Evolutionary conservation across 192 early-diverging fungal genomes (phyloP), one percentile per base, ranked within the genome.

Genomic region (Umbelopsis ramanniana): DNA sequence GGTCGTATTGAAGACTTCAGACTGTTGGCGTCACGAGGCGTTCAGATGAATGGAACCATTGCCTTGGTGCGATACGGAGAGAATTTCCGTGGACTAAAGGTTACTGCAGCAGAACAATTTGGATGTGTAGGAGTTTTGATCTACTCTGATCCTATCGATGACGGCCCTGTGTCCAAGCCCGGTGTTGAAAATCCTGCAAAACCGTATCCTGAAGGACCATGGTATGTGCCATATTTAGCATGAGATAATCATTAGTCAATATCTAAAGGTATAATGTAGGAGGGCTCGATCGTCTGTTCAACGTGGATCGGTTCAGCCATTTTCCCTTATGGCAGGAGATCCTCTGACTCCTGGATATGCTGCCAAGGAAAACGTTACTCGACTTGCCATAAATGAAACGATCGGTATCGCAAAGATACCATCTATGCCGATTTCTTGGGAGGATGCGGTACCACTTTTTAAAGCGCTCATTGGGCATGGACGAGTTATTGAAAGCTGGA

Each of bases 141-240:
- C 24, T 91, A 89, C 76, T 83, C 86, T 17, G 90, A 91, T 66
- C 90, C 90, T 6, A 72, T 72, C 37, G 87, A 90, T 68, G 89
- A 90, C 46, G 89, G 87, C 15, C 82, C 71, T 8, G 12, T 53
- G 11, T 37, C 35, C 15, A 57, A 57, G 24, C 37, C 52, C 4
- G 37, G 29, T 50, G 19, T 45, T 4, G 52, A 78, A 40, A 69
- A 26, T 15, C 75, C 43, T 55, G 85, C 85, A 24, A 66, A 73
- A 1, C 77, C 82, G 9, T 91, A 91, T 66, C 88, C 88, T 1
- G 75, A 81, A 1, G 89, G 87, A 0, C 87, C 89, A 17, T 88
- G 85, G 88, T 67, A 46, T 29, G 17, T 35, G 6, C 23, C 2
- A 10, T 8, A 4, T 22, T 14, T 17, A 63, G 17, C 15, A 35